Evolutionary conservation across 169 alveolate species (phyloP).

Genomic region (Perkinsus olseni): DNA sequence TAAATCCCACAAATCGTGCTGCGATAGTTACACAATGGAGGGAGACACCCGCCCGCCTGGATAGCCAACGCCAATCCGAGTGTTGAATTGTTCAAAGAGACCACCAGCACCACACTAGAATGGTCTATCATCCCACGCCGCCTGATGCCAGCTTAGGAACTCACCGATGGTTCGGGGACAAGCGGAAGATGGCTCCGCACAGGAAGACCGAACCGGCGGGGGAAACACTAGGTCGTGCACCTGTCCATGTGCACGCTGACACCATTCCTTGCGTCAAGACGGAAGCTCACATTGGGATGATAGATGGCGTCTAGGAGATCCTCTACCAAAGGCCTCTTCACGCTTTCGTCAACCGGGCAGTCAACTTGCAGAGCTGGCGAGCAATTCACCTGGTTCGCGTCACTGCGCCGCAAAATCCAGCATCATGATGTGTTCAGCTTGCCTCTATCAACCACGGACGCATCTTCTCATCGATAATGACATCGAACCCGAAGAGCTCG

Average conservation of each 20-base stretch:
- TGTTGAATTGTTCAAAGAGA: too few relatives aligned
- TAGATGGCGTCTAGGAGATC: background rate
- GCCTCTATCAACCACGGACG: background rate
- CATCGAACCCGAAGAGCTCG: background rate
- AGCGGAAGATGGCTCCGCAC: background rate
- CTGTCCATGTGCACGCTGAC: background rate
- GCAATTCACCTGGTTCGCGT: background rate
- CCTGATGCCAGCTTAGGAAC: background rate
- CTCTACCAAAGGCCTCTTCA: background rate
- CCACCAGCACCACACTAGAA: too few relatives aligned
- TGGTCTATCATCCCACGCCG: too few relatives aligned
- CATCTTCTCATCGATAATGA: background rate
- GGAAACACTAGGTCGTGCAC: background rate
- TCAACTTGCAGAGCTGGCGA: background rate
- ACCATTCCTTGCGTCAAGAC: background rate
- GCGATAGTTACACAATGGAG: too few relatives aligned
- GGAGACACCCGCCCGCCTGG: too few relatives aligned
- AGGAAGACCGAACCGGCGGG: background rate
- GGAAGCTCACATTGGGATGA: background rate
- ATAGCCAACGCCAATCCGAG: too few relatives aligned
- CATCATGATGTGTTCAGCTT: background rate
- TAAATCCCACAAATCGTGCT: too few relatives aligned
- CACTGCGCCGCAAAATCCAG: background rate
- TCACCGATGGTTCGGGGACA: background rate
- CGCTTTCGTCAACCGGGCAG: background rate